Evolutionary conservation across 2,329 filamentous ascomycete genomes (phyloP).

Genomic region (Claviceps digitariae): DNA sequence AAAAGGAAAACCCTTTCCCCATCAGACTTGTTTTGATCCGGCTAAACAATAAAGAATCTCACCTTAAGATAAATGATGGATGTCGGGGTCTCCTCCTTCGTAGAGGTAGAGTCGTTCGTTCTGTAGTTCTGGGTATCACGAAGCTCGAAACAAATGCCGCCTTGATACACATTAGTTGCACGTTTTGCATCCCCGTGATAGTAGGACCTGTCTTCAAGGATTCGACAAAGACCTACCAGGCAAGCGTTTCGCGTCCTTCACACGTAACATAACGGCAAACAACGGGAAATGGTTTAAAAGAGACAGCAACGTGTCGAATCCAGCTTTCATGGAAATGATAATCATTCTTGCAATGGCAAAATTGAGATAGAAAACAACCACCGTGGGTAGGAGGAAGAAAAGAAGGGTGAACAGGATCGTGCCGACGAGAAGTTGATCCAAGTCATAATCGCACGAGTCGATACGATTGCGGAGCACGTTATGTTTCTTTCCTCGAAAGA

Average conservation of each 20-base stretch:
- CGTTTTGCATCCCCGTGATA: neutral
- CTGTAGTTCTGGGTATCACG: conserved; percentile 51
- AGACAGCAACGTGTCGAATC: conserved; percentile 80
- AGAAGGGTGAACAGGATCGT: conserved; percentile 93
- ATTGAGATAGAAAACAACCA: conserved; percentile 92
- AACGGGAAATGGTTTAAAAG: conserved; percentile 96
- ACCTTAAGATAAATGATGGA: conserved; percentile 84
- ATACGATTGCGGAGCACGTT: conserved; percentile 95
- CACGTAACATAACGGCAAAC: conserved; percentile 87
- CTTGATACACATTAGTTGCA: conserved; percentile 8
- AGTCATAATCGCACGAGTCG: conserved; percentile 95
- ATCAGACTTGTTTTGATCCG: too few species aligned
- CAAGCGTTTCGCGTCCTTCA: conserved; percentile 83
- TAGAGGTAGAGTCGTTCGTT: conserved; percentile 23
- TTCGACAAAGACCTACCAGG: conserved; percentile 46
- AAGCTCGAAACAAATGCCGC: conserved; percentile 79
- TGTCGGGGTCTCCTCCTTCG: conserved; percentile 43
- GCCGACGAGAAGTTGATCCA: conserved; percentile 89
- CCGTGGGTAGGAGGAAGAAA: conserved; percentile 88
- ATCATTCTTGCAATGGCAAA: conserved; percentile 90
- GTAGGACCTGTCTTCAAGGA: neutral
- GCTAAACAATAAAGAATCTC: conserved; percentile 8
- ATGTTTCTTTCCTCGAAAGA: conserved; percentile 95
- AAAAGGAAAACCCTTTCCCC: neutral
- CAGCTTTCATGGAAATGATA: conserved; percentile 86